Percentiles rank a stretch among this genome's conserved stretches.
Evolutionary conservation across 208 protist genomes (phyloP).

Genomic region (Leishmania tarentolae): DNA sequence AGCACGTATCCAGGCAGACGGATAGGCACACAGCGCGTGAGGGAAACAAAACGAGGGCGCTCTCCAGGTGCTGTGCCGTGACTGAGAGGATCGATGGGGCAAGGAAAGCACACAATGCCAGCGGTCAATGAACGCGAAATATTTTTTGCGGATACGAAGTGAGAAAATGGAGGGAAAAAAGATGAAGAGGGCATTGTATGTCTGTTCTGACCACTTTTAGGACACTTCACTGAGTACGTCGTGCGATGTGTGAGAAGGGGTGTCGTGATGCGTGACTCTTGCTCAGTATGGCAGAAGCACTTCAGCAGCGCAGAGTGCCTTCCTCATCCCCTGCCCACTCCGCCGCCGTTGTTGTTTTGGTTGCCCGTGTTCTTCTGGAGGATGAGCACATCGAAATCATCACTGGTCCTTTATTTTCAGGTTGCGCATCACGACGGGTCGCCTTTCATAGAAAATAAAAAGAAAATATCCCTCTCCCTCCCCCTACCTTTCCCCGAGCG

Average conservation of each 20-base stretch:
- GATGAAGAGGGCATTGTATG: not conserved
- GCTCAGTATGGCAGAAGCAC: not conserved
- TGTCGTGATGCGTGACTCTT: not conserved
- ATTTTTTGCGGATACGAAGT: not conserved
- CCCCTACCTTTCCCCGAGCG: not conserved
- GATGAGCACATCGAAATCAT: not conserved
- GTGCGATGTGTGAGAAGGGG: not conserved
- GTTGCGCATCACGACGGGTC: not conserved
- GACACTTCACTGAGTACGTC: not conserved
- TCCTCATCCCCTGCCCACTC: not conserved
- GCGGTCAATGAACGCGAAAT: not conserved
- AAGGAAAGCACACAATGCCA: not conserved
- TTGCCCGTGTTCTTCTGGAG: not conserved
- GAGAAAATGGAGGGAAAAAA: not conserved
- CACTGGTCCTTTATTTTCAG: not conserved
- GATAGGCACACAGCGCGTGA: too few species aligned
- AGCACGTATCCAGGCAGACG: not conserved
- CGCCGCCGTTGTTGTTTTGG: not conserved
- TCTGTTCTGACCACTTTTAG: not conserved
- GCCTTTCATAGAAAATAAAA: not conserved
- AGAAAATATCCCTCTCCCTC: not conserved
- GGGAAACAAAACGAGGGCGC: not conserved
- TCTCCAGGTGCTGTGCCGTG: not conserved
- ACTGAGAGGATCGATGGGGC: not conserved
- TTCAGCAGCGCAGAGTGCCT: too few species aligned